Evolutionary conservation across 306 rosid genomes (phyloP).

Genomic region (Cucurbita maxima): DNA sequence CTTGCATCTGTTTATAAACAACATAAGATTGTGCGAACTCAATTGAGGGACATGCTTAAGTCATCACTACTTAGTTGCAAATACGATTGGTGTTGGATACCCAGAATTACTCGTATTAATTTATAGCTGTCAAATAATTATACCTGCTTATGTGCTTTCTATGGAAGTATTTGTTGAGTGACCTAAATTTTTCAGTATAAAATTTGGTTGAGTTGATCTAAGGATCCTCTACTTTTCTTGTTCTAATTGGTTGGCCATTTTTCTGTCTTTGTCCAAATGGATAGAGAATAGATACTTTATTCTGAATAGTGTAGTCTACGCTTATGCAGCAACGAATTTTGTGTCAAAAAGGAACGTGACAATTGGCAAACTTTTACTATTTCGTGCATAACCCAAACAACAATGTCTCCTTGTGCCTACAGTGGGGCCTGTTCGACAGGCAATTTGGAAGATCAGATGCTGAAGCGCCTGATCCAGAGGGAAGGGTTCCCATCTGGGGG

Average conservation of each 20-base stretch:
- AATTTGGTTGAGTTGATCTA: not conserved
- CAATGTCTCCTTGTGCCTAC: conserved; percentile 11
- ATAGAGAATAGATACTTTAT: not conserved
- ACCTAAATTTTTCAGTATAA: not conserved
- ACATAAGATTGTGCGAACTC: not conserved
- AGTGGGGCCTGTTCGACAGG: conserved; percentile 87
- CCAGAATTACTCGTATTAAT: not conserved
- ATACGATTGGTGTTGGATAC: not conserved
- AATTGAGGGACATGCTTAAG: not conserved
- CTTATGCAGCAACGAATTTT: not conserved
- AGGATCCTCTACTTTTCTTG: not conserved
- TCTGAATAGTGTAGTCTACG: not conserved
- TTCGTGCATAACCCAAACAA: not conserved
- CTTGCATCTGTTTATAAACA: not conserved
- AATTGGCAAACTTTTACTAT: not conserved
- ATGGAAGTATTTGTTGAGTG: not conserved
- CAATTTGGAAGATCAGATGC: conserved; percentile 81
- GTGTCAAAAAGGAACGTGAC: not conserved
- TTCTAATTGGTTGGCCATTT: not conserved
- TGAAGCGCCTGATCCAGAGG: conserved; percentile 86
- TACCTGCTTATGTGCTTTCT: not conserved
- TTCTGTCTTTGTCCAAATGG: not conserved
- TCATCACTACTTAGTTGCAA: not conserved
- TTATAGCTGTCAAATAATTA: not conserved
- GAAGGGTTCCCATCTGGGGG: conserved; percentile 79